These are phyloP conservation scores for Calocera viscosa DNA, from an alignment of 768 basidiomycete genomes.

Conservation along the genomic window DNA sequence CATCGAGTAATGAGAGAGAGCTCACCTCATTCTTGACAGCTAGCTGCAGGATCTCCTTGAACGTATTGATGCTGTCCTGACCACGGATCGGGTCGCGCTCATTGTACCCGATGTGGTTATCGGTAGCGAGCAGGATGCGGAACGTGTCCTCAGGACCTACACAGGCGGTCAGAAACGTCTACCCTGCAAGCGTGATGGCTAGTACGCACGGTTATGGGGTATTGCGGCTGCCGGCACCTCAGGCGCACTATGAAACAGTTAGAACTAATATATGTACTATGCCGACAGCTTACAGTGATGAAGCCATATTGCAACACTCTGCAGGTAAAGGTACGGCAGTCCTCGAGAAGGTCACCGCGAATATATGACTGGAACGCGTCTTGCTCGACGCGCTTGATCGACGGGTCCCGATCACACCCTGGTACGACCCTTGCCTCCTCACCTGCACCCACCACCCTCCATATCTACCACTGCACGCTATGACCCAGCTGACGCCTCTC, in stretches of 20 bases:
- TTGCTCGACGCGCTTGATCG: neutral
- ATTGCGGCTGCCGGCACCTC: neutral
- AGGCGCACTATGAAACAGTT: neutral
- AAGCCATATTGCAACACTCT: neutral
- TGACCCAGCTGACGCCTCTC: neutral
- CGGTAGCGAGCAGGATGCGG: conserved; percentile 79
- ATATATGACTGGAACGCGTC: conserved; percentile 6
- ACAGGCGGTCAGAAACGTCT: too few species aligned
- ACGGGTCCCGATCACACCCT: neutral
- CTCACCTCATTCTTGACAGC: conserved; percentile 78
- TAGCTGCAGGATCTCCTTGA: conserved; percentile 82
- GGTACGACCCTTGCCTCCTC: neutral
- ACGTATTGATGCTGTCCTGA: conserved; percentile 89
- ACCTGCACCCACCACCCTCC: neutral
- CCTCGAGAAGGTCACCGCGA: neutral
- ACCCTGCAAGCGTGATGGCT: too few species aligned
- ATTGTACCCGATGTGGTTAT: conserved; percentile 90
- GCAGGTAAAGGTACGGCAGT: too few species aligned
- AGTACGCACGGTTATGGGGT: neutral
- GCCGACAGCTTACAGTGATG: neutral
- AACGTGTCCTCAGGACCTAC: conserved; percentile 40
- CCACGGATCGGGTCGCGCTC: conserved; percentile 91
- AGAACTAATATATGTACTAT: neutral
- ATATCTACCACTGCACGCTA: neutral
- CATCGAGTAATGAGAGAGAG: conserved; percentile 14